phyloP scores from a whole-genome alignment of 345 rosid species.

The Turritis glabra region DNA sequence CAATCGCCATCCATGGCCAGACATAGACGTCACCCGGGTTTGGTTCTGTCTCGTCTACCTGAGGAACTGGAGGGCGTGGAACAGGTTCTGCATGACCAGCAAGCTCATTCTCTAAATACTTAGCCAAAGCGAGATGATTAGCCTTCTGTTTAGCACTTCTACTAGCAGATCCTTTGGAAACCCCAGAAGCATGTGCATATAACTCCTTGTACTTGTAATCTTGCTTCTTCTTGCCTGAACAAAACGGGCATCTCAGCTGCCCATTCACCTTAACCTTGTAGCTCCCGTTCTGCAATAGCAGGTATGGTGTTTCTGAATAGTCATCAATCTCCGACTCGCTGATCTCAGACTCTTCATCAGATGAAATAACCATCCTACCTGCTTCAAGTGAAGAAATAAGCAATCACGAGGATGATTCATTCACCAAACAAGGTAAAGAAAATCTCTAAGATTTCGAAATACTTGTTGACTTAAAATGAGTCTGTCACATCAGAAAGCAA shows the following conservation, averaged over 20 bases:
- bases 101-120: constrained; percentile 62
- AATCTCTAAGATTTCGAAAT: not conserved
- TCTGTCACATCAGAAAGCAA: not conserved
- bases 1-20: constrained; percentile 90
- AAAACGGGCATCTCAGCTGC: constrained; percentile 76
- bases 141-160: constrained; percentile 79
- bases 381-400: not conserved
- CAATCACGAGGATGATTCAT: not conserved
- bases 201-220: constrained; percentile 79
- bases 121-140: constrained; percentile 78
- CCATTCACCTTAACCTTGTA: constrained; percentile 68
- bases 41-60: constrained; percentile 21
- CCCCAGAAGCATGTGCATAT: constrained; percentile 81
- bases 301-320: constrained; percentile 58
- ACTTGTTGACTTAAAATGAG: not conserved
- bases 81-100: constrained; percentile 48
- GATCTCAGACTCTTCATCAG: constrained; percentile 75
- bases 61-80: constrained; percentile 30
- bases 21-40: constrained; percentile 54
- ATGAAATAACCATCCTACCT: constrained; percentile 55
- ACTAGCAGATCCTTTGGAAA: constrained; percentile 74
- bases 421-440: constrained; percentile 4
- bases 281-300: constrained; percentile 45
- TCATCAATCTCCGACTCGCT: constrained; percentile 80
- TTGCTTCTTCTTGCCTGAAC: constrained; percentile 85